These are phyloP conservation scores for Xylaria castorea DNA, from an alignment of 495 filamentous ascomycete genomes.

Conservation along the genomic window DNA sequence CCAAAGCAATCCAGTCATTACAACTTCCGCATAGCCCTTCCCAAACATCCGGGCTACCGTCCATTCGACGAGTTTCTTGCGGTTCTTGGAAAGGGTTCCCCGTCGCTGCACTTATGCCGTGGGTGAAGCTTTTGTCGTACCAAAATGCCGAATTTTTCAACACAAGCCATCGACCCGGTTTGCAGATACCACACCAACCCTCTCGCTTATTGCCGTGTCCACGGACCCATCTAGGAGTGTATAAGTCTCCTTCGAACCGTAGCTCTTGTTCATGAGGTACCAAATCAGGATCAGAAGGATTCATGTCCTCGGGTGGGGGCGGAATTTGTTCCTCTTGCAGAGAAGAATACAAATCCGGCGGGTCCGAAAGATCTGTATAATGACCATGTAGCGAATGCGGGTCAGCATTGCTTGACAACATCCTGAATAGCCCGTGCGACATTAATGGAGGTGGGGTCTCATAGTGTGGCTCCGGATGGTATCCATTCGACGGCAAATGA, in stretches of 20 bases:
- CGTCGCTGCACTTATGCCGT: constrained; percentile 80
- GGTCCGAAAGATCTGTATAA: constrained; percentile 69
- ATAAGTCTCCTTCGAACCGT: constrained; percentile 78
- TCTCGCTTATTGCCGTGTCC: constrained; percentile 83
- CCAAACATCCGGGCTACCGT: constrained; percentile 82
- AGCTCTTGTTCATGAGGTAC: constrained; percentile 76
- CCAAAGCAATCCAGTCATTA: constrained; percentile 78
- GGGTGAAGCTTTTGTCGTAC: constrained; percentile 86
- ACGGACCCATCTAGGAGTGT: constrained; percentile 79
- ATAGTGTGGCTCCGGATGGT: constrained; percentile 55
- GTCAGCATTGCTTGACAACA: constrained; percentile 72
- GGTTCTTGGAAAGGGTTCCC: constrained; percentile 76
- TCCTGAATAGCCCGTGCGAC: constrained; percentile 69
- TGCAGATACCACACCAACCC: constrained; percentile 85
- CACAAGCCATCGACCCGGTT: constrained; percentile 80
- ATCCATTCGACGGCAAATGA: constrained; percentile 54
- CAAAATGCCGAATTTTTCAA: constrained; percentile 85
- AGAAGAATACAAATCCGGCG: constrained; percentile 75
- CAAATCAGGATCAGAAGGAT: constrained; percentile 71
- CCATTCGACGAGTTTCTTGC: constrained; percentile 72
- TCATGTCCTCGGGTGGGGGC: constrained; percentile 77
- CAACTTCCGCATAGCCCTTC: constrained; percentile 80
- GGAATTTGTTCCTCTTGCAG: constrained; percentile 70
- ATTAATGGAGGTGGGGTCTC: constrained; percentile 61
- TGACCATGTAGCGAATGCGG: constrained; percentile 65